Evolutionary conservation across 1,284 basidiomycete species (phyloP).

Genomic region (Neotropicomus parvogracilis): DNA sequence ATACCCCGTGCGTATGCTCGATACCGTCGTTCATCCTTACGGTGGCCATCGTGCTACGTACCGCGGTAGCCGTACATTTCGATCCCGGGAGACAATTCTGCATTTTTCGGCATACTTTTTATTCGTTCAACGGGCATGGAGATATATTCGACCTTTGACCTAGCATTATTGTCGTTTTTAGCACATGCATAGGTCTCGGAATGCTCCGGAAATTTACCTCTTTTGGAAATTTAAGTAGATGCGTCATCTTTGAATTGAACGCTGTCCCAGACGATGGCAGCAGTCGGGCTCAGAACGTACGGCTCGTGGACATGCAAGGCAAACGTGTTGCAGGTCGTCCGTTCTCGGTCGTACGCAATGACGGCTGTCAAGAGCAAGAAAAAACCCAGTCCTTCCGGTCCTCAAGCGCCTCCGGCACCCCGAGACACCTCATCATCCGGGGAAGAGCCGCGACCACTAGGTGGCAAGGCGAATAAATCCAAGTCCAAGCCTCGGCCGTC

Average conservation of each 20-base stretch:
- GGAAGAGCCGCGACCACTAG: neutral
- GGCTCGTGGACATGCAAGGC: conserved; percentile 7
- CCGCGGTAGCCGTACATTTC: neutral
- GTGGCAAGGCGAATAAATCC: conserved; percentile 7
- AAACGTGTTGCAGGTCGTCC: conserved; percentile 1
- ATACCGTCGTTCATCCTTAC: no score
- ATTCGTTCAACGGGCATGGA: conserved; percentile 19
- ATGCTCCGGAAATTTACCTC: neutral
- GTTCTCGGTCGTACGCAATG: conserved; percentile 20
- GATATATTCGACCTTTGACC: conserved; percentile 22
- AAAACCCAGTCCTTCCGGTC: conserved; percentile 3
- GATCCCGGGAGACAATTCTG: conserved; percentile 1
- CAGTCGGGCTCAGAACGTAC: conserved; percentile 11
- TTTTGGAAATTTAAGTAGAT: conserved; percentile 9
- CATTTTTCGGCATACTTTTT: conserved; percentile 10
- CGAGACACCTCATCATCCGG: conserved; percentile 10
- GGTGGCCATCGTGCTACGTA: no score
- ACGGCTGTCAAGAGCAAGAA: conserved; percentile 17
- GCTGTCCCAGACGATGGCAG: conserved; percentile 9
- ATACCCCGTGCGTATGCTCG: no score
- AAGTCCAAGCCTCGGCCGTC: conserved; percentile 8
- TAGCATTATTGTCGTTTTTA: conserved; percentile 13
- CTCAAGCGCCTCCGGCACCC: conserved; percentile 2
- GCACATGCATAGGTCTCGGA: conserved; percentile 16
- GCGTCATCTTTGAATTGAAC: conserved; percentile 4